Evolutionary conservation across 73 alveolate genomes (phyloP).

Genomic region (Uronychia setigera): DNA sequence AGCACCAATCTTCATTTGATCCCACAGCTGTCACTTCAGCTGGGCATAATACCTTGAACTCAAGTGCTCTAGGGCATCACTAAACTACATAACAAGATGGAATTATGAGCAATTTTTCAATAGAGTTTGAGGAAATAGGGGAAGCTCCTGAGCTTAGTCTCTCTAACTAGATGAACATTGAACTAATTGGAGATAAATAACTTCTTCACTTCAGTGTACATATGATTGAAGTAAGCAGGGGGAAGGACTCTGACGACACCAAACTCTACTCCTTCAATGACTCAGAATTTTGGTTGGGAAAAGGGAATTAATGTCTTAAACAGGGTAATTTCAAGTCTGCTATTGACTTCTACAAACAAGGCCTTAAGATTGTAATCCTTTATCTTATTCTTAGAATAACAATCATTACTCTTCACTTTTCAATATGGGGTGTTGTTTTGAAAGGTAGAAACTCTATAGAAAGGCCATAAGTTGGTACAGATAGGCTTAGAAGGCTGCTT

Average conservation of each 20-base stretch:
- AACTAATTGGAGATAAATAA: background rate
- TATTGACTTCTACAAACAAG: background rate
- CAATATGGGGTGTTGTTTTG: background rate
- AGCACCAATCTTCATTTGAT: too few relatives aligned
- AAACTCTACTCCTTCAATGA: background rate
- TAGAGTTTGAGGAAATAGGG: too few relatives aligned
- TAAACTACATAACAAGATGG: background rate
- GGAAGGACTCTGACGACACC: background rate
- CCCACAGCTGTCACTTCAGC: too few relatives aligned
- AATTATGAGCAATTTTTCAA: background rate
- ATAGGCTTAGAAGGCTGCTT: background rate
- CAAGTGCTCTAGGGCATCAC: too few relatives aligned
- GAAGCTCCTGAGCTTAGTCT: too few relatives aligned
- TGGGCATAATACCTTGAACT: too few relatives aligned
- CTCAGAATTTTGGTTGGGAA: background rate
- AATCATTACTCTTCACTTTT: background rate
- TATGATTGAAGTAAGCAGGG: background rate
- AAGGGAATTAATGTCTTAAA: background rate
- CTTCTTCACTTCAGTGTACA: background rate
- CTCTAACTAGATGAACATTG: too few relatives aligned
- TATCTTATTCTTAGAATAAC: background rate
- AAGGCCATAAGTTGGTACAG: background rate
- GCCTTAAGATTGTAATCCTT: background rate
- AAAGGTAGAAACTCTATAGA: background rate
- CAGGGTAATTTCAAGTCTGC: background rate